A percentile compares a stretch with the other conserved stretches of the same genome.
These are phyloP conservation scores for Sonneratia caseolaris DNA, from an alignment of 345 rosid species.

Conservation along the genomic window DNA sequence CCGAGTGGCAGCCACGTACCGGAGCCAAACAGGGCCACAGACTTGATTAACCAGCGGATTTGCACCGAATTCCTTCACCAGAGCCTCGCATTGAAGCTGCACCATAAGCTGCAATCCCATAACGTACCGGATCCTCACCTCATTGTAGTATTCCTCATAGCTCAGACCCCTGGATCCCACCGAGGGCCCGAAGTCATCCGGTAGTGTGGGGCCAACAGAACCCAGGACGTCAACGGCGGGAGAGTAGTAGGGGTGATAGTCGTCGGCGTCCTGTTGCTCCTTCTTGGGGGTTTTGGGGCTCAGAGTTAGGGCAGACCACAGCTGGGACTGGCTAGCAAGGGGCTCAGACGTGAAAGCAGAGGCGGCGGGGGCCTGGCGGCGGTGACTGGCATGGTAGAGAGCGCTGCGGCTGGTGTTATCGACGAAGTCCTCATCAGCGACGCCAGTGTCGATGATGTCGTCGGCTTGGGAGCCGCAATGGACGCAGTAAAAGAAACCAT, in stretches of 20 bases:
- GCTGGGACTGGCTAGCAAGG: constrained; percentile 21
- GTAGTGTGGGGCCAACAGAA: constrained; percentile 27
- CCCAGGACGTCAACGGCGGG: neutral
- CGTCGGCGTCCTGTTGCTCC: constrained; percentile 11
- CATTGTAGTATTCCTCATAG: constrained; percentile 48
- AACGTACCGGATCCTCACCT: constrained; percentile 61
- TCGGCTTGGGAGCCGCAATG: constrained; percentile 39
- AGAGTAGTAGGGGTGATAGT: neutral
- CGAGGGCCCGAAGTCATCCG: constrained; percentile 40
- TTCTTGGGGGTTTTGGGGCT: constrained; percentile 7
- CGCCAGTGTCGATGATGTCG: constrained; percentile 43
- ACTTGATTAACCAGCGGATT: constrained; percentile 60
- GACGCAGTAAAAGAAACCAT: constrained; percentile 53
- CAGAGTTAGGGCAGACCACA: constrained; percentile 32
- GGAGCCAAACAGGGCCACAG: constrained; percentile 44
- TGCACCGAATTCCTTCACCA: constrained; percentile 45
- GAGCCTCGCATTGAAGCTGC: constrained; percentile 64
- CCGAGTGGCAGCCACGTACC: constrained; percentile 40
- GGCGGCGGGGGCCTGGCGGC: constrained; percentile 21
- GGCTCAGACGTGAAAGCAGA: constrained; percentile 16
- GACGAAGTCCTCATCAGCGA: constrained; percentile 46
- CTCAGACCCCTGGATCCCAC: constrained; percentile 13
- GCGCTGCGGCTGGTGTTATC: constrained; percentile 37
- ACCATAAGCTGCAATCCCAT: constrained; percentile 60
- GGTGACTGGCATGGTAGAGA: constrained; percentile 26